phyloP scores from a whole-genome alignment of 2,329 filamentous ascomycete species.

The Pseudocercospora vitis region DNA sequence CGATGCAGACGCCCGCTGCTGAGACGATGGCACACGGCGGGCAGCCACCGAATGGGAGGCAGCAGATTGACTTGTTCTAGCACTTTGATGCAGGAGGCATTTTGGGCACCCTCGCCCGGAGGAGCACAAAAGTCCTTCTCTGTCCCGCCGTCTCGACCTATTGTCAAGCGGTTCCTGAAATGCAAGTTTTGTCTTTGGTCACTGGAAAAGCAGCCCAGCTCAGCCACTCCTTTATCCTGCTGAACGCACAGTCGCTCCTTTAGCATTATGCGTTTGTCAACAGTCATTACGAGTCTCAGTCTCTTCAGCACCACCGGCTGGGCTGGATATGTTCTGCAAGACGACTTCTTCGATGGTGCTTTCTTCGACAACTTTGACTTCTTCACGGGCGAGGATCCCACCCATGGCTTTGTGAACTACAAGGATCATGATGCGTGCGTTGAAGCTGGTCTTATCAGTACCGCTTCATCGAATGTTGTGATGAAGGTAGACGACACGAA shows the following conservation, averaged over 20 bases:
- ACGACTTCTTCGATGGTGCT: slow-evolving; percentile 48
- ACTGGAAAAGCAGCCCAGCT: neutral
- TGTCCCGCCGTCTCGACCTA: neutral
- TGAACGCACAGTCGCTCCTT: slow-evolving; percentile 12
- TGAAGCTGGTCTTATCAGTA: slow-evolving; percentile 28
- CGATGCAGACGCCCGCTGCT: slow-evolving; percentile 1
- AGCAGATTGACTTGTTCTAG: slow-evolving; percentile 1
- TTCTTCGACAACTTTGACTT: slow-evolving; percentile 58
- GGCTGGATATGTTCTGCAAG: slow-evolving; percentile 42
- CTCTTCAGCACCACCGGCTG: slow-evolving; percentile 31
- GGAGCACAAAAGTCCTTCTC: slow-evolving; percentile 1
- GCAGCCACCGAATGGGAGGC: slow-evolving; percentile 1
- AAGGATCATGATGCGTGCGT: slow-evolving; percentile 58
- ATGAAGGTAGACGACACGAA: slow-evolving; percentile 40
- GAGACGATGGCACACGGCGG: neutral
- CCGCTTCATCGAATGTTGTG: slow-evolving; percentile 27
- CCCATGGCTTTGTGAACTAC: slow-evolving; percentile 72
- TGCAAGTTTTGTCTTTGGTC: neutral
- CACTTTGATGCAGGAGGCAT: slow-evolving; percentile 5
- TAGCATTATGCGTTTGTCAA: slow-evolving; percentile 1
- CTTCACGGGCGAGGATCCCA: slow-evolving; percentile 63
- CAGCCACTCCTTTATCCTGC: neutral
- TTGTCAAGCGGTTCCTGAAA: neutral
- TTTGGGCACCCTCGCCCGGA: neutral
- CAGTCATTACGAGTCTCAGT: slow-evolving; percentile 18